Evolutionary conservation across 805 yeast genomes (phyloP).

Genomic region (Candida bentonensis): DNA sequence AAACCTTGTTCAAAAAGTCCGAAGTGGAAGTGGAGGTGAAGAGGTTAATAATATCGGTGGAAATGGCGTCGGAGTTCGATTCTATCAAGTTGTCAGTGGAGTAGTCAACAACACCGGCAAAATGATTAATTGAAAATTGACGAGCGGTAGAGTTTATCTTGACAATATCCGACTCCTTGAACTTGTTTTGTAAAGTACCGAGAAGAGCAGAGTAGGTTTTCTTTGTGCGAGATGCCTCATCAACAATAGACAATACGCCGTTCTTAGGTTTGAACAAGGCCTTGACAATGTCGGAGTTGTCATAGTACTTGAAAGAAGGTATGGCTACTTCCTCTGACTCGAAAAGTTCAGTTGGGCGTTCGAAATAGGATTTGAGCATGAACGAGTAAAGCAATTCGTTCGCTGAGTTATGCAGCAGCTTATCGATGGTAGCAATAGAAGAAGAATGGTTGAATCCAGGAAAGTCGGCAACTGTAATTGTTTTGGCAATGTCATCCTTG

Average conservation of each 20-base stretch:
- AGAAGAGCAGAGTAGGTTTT: constrained; percentile 20
- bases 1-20: constrained; percentile 21
- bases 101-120: constrained; percentile 46
- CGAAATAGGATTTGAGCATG: constrained; percentile 24
- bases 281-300: constrained; percentile 41
- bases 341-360: constrained; percentile 23
- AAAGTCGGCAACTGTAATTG: constrained; percentile 25
- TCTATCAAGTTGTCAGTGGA: constrained; percentile 36
- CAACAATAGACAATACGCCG: constrained; percentile 24
- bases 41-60: constrained; percentile 26
- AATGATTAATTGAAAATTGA: constrained; percentile 40
- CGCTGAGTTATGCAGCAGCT: constrained; percentile 27
- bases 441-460: constrained; percentile 26
- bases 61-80: constrained; percentile 37
- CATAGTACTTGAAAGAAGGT: constrained; percentile 42
- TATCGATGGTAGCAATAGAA: constrained; percentile 22
- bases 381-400: constrained; percentile 27
- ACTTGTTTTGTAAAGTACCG: constrained; percentile 20
- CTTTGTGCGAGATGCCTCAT: constrained; percentile 24
- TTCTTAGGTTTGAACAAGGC: constrained; percentile 30
- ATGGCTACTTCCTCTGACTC: constrained; percentile 30
- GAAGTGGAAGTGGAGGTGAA: constrained; percentile 26
- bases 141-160: constrained; percentile 20
- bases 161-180: constrained; percentile 17
- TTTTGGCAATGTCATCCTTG: constrained; percentile 15